Evolutionary conservation across 2,329 filamentous ascomycete genomes (phyloP), one percentile per base, ranked within the genome.

Genomic region (Epichloe elymi): DNA sequence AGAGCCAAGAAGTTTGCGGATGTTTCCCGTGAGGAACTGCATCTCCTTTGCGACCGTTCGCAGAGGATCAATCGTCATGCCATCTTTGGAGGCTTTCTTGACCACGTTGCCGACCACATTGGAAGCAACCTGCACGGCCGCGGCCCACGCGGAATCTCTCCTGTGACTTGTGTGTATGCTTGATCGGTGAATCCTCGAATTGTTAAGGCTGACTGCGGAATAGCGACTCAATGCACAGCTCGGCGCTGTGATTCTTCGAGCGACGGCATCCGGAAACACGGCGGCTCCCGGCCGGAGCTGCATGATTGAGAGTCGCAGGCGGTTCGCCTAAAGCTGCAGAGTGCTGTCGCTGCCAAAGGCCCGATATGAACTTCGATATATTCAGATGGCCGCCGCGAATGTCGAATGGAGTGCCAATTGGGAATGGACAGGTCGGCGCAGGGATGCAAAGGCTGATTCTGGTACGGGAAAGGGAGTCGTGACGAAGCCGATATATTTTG

Each of bases 31-130:
- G 62, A 97, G 72, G 61, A 90, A 94, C 69, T 95, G 93, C 83
- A 98, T 88, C 74, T 97, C 91, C 70, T 95, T 94, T 55, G 88
- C 91, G 36, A 97, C 90, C 36, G 88, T 85, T 55, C 87, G 81
- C 62, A 97, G 77, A 36, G 91, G 91, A 66, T 97, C 91, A 61
- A 95, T 80, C 55, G 82, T 79, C 70, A 95, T 80, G 53, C 79
- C 78, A 58, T 75, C 74, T 58, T 82, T 80, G 55, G 78, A 74
- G 51, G 79, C 74, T 58, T 79, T 74, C 58, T 78, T 77, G 54
- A 84, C 74, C 43, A 79, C 80, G 63, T 83, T 85, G 58, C 76
- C 77, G 58, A 89, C 83, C 54, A 89, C 77, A 65, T 84, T 84
- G 58, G 85, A 76, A 38, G 81, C 80, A 15, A 83, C 79, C 23